These are phyloP conservation scores for Periconia sp. DNA, from an alignment of 2,329 filamentous ascomycete genomes.

Conservation along the genomic window DNA sequence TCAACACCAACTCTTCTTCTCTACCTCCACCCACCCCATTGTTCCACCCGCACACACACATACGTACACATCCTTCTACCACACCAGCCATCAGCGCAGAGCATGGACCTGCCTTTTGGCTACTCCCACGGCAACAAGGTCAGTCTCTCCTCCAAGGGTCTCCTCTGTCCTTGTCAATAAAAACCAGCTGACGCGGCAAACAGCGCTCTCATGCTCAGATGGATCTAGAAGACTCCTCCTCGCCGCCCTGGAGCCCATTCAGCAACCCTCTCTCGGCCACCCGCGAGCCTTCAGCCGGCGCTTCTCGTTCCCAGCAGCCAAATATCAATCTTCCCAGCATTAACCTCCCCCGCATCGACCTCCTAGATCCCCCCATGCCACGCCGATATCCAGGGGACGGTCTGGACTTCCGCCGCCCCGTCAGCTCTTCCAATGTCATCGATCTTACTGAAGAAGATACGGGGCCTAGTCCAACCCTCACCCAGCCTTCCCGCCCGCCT, in stretches of 20 bases:
- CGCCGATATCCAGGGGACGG: slow-evolving; percentile 55
- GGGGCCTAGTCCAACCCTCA: slow-evolving; percentile 24
- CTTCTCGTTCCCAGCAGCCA: slow-evolving; percentile 13
- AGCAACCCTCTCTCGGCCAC: slow-evolving; percentile 11
- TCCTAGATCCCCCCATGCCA: slow-evolving; percentile 34
- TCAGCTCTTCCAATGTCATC: slow-evolving; percentile 39
- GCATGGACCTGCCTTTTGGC: slow-evolving; percentile 35
- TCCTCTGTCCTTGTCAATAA: neutral
- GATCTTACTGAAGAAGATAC: slow-evolving; percentile 37
- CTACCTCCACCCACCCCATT: neutral
- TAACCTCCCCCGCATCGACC: slow-evolving; percentile 20
- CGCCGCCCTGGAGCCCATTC: slow-evolving; percentile 26
- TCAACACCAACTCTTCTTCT: neutral
- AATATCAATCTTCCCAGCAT: slow-evolving; percentile 23
- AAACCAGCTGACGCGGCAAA: slow-evolving; percentile 12
- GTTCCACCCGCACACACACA: neutral
- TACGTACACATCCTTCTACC: too few species aligned
- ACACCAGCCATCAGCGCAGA: slow-evolving; percentile 11
- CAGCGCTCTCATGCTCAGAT: slow-evolving; percentile 41
- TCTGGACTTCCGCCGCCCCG: slow-evolving; percentile 56
- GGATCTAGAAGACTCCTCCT: slow-evolving; percentile 30
- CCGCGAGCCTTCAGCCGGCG: slow-evolving; percentile 12
- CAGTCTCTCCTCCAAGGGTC: slow-evolving; percentile 18
- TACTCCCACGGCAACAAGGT: slow-evolving; percentile 40
- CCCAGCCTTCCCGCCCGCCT: neutral